Percentiles rank a stretch among this genome's conserved stretches.
Evolutionary conservation across 495 filamentous ascomycete genomes (phyloP).

Genomic region (Friedmanniomyces simplex): DNA sequence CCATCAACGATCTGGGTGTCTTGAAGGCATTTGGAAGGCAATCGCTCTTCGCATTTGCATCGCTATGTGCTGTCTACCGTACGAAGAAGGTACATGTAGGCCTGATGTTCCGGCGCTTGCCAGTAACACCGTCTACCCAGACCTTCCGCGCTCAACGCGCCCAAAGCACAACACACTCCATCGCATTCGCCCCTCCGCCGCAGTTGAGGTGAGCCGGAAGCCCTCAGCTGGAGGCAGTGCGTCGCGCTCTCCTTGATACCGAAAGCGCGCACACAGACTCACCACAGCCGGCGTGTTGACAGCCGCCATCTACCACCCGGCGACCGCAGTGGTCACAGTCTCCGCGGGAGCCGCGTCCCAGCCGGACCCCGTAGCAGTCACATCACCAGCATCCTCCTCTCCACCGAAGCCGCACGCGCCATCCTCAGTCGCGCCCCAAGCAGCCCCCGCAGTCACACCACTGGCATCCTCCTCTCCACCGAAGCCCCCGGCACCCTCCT

Average conservation of each 20-base stretch:
- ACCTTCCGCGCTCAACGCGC: background rate
- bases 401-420: slow-evolving; percentile 2
- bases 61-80: background rate
- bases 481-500: background rate
- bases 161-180: background rate
- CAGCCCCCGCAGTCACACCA: background rate
- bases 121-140: background rate
- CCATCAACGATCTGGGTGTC: background rate
- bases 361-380: background rate
- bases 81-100: background rate
- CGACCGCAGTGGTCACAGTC: background rate
- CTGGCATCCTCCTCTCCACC: slow-evolving; percentile 5
- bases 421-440: slow-evolving; percentile 2
- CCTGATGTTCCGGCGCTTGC: background rate
- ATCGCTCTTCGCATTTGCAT: background rate
- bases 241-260: background rate
- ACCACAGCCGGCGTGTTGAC: background rate
- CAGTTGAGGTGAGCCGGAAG: background rate
- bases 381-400: background rate
- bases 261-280: too few species aligned
- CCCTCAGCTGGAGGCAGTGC: background rate
- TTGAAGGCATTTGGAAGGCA: background rate
- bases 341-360: background rate
- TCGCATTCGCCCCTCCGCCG: background rate
- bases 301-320: background rate